Evolutionary conservation across 148 eudicot species (phyloP).

Genomic region (Rhododendron henanense): DNA sequence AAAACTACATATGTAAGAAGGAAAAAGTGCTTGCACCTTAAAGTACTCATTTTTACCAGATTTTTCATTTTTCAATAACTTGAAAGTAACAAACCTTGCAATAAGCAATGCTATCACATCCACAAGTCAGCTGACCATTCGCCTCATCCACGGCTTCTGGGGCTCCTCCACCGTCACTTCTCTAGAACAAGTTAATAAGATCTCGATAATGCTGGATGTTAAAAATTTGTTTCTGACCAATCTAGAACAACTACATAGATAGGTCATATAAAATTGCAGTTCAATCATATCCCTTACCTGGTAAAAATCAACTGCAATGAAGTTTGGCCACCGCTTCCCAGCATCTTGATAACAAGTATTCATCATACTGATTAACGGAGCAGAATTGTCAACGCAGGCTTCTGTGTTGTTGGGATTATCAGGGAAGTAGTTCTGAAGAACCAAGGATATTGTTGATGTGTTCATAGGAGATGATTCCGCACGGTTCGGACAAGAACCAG

Average conservation of each 20-base stretch:
- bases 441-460: conserved; percentile 52
- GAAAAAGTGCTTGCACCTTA: neutral
- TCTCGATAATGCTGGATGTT: neutral
- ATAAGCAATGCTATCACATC: conserved; percentile 74
- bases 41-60: neutral
- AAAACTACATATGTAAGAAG: neutral
- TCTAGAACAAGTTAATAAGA: conserved; percentile 38
- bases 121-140: conserved; percentile 83
- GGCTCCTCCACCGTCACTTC: conserved; percentile 94
- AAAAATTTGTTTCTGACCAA: neutral
- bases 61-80: neutral
- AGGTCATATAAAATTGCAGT: neutral
- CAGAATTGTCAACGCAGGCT: conserved; percentile 80
- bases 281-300: conserved; percentile 34
- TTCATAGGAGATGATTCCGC: conserved; percentile 62
- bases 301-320: conserved; percentile 91
- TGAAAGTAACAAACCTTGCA: conserved; percentile 64
- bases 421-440: conserved; percentile 80
- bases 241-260: neutral
- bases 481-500: conserved; percentile 67
- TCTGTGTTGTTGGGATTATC: conserved; percentile 51
- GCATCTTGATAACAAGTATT: conserved; percentile 60
- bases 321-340: conserved; percentile 90
- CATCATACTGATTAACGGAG: conserved; percentile 55
- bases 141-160: conserved; percentile 88